Percentiles rank a stretch among this genome's conserved stretches.
Evolutionary conservation across 139 green algal genomes (phyloP).

Genomic region (Dunaliella sp.): DNA sequence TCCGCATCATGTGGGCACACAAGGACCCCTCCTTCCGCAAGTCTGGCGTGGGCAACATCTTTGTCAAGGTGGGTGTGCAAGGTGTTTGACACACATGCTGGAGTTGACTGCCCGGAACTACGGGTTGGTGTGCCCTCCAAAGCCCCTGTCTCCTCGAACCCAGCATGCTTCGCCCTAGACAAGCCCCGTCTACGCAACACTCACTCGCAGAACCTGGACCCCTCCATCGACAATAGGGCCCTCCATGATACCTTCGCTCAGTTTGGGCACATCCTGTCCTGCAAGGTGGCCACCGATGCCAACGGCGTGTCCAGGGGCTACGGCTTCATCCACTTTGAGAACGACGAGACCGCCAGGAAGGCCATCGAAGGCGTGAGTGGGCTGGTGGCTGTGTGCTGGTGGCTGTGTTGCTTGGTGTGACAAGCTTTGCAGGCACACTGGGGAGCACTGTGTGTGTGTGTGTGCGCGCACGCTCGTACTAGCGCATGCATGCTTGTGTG

Average conservation of each 20-base stretch:
- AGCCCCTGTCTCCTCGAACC: too few species aligned
- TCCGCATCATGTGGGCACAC: constrained; percentile 95
- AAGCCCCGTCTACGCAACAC: too few species aligned
- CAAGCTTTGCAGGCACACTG: too few species aligned
- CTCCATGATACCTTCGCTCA: constrained; percentile 92
- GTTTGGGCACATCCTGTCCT: constrained; percentile 88
- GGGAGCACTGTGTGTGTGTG: neutral
- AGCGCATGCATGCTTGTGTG: neutral
- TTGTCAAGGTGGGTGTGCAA: constrained; percentile 82
- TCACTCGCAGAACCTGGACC: constrained; percentile 80
- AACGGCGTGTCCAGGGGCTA: constrained; percentile 77
- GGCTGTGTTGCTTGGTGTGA: too few species aligned
- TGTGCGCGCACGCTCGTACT: neutral
- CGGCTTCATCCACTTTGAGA: constrained; percentile 94
- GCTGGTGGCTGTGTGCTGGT: neutral
- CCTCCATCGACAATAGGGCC: constrained; percentile 87
- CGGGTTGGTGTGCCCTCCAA: too few species aligned
- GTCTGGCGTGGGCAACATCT: constrained; percentile 87
- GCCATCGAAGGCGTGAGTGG: constrained; percentile 77
- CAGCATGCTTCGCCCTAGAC: too few species aligned
- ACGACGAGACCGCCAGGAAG: constrained; percentile 69
- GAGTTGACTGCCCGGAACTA: neutral
- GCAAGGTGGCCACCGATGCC: constrained; percentile 63
- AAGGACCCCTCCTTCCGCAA: constrained; percentile 75
- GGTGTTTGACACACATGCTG: neutral